Evolutionary conservation across 352 stramenopile species (phyloP).

Genomic region (Phytophthora litchii): DNA sequence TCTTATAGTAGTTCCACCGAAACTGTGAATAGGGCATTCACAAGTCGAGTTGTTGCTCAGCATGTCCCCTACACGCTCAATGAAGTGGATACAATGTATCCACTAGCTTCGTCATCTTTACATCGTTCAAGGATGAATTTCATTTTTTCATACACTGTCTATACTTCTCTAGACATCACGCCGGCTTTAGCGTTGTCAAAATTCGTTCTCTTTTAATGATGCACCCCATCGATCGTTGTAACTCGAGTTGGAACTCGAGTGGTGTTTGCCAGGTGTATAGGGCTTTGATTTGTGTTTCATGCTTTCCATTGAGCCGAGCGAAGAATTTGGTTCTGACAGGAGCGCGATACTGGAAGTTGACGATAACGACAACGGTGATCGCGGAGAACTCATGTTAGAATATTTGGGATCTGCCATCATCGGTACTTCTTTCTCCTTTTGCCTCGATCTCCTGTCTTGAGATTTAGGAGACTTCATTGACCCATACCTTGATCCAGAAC

Average conservation of each 20-base stretch:
- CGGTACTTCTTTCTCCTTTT: slow-evolving; percentile 28
- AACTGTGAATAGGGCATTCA: slow-evolving; percentile 18
- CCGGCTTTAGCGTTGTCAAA: slow-evolving; percentile 14
- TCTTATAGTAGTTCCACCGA: slow-evolving; percentile 18
- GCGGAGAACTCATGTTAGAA: slow-evolving; percentile 62
- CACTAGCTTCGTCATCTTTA: slow-evolving; percentile 3
- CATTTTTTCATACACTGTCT: slow-evolving; percentile 30
- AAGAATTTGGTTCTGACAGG: slow-evolving; percentile 48
- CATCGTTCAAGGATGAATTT: slow-evolving; percentile 7
- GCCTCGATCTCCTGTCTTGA: slow-evolving; percentile 26
- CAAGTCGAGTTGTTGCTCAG: slow-evolving; percentile 12
- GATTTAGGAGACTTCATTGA: slow-evolving; percentile 23
- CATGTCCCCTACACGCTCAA: slow-evolving; percentile 1
- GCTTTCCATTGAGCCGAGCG: slow-evolving; percentile 35
- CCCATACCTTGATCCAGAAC: slow-evolving; percentile 13
- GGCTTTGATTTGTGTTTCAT: slow-evolving; percentile 34
- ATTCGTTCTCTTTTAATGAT: slow-evolving; percentile 38
- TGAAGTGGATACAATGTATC: not conserved
- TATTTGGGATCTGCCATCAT: slow-evolving; percentile 40
- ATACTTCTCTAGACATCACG: slow-evolving; percentile 15
- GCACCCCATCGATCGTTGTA: slow-evolving; percentile 42
- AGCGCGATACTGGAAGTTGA: slow-evolving; percentile 64
- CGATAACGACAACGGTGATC: slow-evolving; percentile 48
- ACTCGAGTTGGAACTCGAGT: slow-evolving; percentile 24
- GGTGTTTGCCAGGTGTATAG: slow-evolving; percentile 17